Evolutionary conservation across 371 early-diverging fungal genomes (phyloP), one percentile per base, ranked within the genome.

Genomic region (Batkoa obscura): DNA sequence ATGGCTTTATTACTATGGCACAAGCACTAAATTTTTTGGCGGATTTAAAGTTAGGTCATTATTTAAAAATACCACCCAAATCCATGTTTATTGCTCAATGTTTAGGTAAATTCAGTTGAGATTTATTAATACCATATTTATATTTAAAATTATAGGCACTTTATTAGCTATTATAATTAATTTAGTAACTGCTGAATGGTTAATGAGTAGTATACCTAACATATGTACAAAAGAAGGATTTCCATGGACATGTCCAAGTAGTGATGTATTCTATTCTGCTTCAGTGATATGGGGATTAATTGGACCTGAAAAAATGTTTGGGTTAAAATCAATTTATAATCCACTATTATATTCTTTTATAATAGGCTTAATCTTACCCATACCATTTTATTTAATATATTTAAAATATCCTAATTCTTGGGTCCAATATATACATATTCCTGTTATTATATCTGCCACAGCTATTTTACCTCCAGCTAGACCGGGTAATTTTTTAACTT

Each of bases 11-110:
- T 50, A 67, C 74, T 60, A 65, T 70, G 0, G 35, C 12, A n/a
- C 13, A 17, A 13, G 53, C 38, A 17, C 12, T 17, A n/a, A 35
- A 62, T 64, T 43, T 37, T 31, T 53, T 12, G 0, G 17, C 34
- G 37, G 79, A 79, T 59, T 68, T 79, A 10, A 81, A 81, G 56
- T 66, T 61, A 15, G 63, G 70, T 41, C 69, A 71, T 39, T 74
- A 76, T 48, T 70, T 76, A 70, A 77, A 82, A 60, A 73, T 81
- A n/a, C 80, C 80, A 37, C 79, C 79, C 1, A 45, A 5, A 5
- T 15, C 12, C 23, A 10, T 71, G 77, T 31, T 65, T 72, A 2
- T 74, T 80, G 69, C 71, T 80, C 31, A 55, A 61, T n/a, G 73
- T 70, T 62, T 78, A 80, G 57, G 57, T 71, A 15, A 23, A 23